Evolutionary conservation across 805 yeast genomes (phyloP).

Genomic region (Scheffersomyces ergatensis): DNA sequence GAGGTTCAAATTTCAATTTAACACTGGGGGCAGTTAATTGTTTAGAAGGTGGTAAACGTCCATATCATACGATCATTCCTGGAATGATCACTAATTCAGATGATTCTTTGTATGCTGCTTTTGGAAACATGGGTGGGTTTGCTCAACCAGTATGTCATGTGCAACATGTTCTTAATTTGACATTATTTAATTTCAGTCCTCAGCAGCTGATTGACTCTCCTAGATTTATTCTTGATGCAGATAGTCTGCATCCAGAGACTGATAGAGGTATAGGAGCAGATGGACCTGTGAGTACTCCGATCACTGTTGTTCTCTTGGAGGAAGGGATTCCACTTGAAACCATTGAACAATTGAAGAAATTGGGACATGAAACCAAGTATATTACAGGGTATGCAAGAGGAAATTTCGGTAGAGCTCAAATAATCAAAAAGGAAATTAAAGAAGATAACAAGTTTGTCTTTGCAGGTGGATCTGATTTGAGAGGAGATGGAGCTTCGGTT

Average conservation of each 20-base stretch:
- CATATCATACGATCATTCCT: constrained; percentile 83
- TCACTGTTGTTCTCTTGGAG: constrained; percentile 61
- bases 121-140: constrained; percentile 85
- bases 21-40: constrained; percentile 56
- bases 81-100: constrained; percentile 66
- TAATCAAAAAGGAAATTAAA: constrained; percentile 50
- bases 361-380: constrained; percentile 59
- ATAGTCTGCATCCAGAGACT: constrained; percentile 35
- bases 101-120: constrained; percentile 56
- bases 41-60: constrained; percentile 66
- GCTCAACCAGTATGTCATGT: constrained; percentile 86
- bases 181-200: constrained; percentile 61
- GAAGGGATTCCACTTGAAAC: constrained; percentile 55
- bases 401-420: constrained; percentile 69
- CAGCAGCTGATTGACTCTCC: constrained; percentile 78
- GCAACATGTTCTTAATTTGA: constrained; percentile 68
- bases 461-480: constrained; percentile 72
- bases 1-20: constrained; percentile 74
- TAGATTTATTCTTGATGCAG: constrained; percentile 61
- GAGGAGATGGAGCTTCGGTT: constrained; percentile 83
- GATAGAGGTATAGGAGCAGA: constrained; percentile 60
- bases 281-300: constrained; percentile 61
- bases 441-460: constrained; percentile 44
- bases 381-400: constrained; percentile 42
- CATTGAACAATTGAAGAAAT: constrained; percentile 38